Evolutionary conservation across 352 stramenopile species (phyloP).

Genomic region (Blastocystis sp.): DNA sequence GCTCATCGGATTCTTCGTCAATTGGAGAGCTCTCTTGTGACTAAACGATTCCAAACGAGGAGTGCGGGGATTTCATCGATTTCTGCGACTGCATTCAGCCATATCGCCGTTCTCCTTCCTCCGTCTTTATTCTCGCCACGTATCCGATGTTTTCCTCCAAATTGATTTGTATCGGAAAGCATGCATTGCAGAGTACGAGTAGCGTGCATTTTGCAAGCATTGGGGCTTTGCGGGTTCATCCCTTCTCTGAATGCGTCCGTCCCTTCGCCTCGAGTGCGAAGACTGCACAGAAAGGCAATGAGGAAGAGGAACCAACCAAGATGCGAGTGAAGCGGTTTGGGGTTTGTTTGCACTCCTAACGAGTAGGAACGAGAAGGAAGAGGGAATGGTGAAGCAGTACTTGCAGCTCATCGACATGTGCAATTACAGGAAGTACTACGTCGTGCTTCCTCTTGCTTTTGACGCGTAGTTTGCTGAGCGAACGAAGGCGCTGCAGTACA

Average conservation of each 20-base stretch:
- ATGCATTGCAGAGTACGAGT: neutral
- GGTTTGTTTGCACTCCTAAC: neutral
- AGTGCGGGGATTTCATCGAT: too few relatives aligned
- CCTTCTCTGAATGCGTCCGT: neutral
- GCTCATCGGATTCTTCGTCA: neutral
- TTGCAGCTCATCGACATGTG: neutral
- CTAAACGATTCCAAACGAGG: too few relatives aligned
- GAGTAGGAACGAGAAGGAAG: neutral
- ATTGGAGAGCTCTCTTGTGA: too few relatives aligned
- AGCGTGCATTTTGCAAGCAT: neutral
- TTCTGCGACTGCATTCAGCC: too few relatives aligned
- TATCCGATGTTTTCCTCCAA: neutral
- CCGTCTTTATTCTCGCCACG: neutral
- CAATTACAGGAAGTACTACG: neutral
- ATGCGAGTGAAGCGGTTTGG: neutral
- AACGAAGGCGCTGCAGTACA: neutral
- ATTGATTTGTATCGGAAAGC: neutral
- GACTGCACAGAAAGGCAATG: neutral
- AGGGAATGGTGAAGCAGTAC: neutral
- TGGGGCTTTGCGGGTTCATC: neutral
- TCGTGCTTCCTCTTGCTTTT: neutral
- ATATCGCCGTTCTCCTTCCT: neutral
- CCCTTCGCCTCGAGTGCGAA: neutral
- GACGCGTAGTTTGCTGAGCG: neutral
- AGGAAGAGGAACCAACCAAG: neutral